Conservation (phyloP, 1,284 basidiomycete genomes). For the Puccinia hordei region DNA sequence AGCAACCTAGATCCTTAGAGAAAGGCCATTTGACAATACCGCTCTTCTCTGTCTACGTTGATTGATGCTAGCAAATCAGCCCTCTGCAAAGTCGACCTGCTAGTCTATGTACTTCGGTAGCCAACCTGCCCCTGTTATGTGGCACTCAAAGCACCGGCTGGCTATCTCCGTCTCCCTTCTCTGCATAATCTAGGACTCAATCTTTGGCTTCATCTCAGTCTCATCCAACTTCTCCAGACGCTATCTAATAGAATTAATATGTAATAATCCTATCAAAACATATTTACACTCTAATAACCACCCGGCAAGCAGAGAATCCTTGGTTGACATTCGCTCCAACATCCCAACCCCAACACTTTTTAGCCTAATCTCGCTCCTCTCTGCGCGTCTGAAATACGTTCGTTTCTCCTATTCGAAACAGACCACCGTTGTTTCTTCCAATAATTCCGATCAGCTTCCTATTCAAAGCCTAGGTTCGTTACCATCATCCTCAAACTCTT, state of each 20-base stretch:
- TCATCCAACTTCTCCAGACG: conserved; percentile 6
- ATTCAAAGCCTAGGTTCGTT: conserved; percentile 31
- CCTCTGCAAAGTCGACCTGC: conserved; percentile 12
- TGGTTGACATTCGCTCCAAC: conserved; percentile 7
- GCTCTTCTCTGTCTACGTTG: conserved; percentile 4
- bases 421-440: conserved; percentile 25
- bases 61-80: conserved; percentile 15
- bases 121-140: conserved; percentile 34
- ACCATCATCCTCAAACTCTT: conserved; percentile 26
- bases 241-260: not conserved
- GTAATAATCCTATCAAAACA: conserved; percentile 1
- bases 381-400: conserved; percentile 30
- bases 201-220: conserved; percentile 25
- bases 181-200: conserved; percentile 24
- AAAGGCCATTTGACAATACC: not conserved
- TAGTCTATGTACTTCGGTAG: conserved; percentile 23
- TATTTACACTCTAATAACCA: not conserved
- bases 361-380: conserved; percentile 23
- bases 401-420: conserved; percentile 42
- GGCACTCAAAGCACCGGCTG: conserved; percentile 26
- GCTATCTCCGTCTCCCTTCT: conserved; percentile 29
- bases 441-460: conserved; percentile 28
- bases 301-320: not conserved
- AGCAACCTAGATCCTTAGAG: conserved; percentile 18
- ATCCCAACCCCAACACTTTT: conserved; percentile 27